These are phyloP conservation scores for Cylindrotheca closterium DNA, from an alignment of 108 stramenopile genomes.

Conservation along the genomic window DNA sequence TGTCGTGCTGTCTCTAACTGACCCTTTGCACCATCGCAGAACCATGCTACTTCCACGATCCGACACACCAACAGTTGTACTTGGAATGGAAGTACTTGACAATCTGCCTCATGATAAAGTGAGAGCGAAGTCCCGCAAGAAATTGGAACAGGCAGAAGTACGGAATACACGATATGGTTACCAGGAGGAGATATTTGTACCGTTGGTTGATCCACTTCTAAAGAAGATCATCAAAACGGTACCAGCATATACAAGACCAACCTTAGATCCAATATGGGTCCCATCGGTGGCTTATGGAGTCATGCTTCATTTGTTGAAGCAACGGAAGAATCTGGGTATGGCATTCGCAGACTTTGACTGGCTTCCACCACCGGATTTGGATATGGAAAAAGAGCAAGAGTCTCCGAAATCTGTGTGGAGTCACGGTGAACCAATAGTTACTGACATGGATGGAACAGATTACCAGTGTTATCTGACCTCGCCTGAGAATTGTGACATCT, in stretches of 20 bases:
- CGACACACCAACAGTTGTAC: conserved; percentile 54
- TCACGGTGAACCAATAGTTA: conserved; percentile 70
- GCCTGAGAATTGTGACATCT: conserved; percentile 67
- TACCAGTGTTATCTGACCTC: conserved; percentile 64
- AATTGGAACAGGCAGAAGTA: conserved; percentile 65
- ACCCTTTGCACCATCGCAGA: conserved; percentile 6
- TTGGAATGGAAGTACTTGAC: conserved; percentile 80
- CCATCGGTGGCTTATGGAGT: conserved; percentile 75
- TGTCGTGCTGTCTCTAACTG: background rate
- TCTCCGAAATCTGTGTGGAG: conserved; percentile 17
- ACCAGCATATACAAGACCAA: conserved; percentile 20
- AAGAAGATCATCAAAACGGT: conserved; percentile 41
- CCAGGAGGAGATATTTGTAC: conserved; percentile 54
- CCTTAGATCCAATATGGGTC: conserved; percentile 50
- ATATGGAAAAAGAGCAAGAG: background rate
- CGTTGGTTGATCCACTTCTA: conserved; percentile 64
- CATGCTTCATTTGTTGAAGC: conserved; percentile 43
- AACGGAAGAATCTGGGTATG: conserved; percentile 57
- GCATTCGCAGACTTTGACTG: conserved; percentile 85
- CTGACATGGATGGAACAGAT: conserved; percentile 72
- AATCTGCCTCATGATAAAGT: conserved; percentile 88
- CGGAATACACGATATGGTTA: background rate
- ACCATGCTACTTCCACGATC: conserved; percentile 36
- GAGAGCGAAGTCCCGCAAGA: conserved; percentile 31
- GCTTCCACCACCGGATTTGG: conserved; percentile 36